These are phyloP conservation scores for Leccinellum rugosiceps DNA, from an alignment of 768 basidiomycete genomes.

Conservation along the genomic window DNA sequence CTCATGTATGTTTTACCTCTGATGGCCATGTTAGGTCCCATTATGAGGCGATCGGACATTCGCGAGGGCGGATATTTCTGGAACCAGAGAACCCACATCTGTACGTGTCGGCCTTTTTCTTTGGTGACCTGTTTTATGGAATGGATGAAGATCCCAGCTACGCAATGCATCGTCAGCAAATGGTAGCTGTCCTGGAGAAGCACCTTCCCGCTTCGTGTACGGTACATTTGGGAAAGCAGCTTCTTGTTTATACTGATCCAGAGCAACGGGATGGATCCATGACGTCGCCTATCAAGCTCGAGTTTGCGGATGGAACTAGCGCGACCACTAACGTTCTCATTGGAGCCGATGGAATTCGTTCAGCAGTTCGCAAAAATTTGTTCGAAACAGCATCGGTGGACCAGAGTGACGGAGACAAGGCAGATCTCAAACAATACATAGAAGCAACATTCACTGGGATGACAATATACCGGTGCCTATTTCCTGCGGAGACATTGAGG, in stretches of 20 bases:
- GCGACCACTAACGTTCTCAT: slow-evolving; percentile 40
- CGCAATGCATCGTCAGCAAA: slow-evolving; percentile 21
- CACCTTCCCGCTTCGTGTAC: slow-evolving; percentile 17
- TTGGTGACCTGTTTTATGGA: not conserved
- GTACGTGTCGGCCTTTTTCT: slow-evolving; percentile 8
- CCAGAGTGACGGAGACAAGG: not conserved
- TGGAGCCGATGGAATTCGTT: slow-evolving; percentile 45
- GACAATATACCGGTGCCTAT: slow-evolving; percentile 36
- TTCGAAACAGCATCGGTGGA: slow-evolving; percentile 16
- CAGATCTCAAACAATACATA: slow-evolving; percentile 7
- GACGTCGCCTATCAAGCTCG: slow-evolving; percentile 8
- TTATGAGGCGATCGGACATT: slow-evolving; percentile 28
- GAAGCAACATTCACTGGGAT: slow-evolving; percentile 42
- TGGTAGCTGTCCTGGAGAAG: slow-evolving; percentile 18
- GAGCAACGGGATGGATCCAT: slow-evolving; percentile 25
- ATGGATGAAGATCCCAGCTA: slow-evolving; percentile 5
- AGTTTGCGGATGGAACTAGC: slow-evolving; percentile 17
- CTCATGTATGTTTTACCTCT: not conserved
- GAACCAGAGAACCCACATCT: slow-evolving; percentile 16
- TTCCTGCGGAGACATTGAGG: slow-evolving; percentile 32
- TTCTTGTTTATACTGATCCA: slow-evolving; percentile 11
- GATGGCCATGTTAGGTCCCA: not conserved
- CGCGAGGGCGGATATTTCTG: slow-evolving; percentile 31
- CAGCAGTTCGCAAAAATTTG: slow-evolving; percentile 22
- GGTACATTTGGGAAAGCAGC: slow-evolving; percentile 16